Evolutionary conservation across 2,329 filamentous ascomycete genomes (phyloP).

Genomic region (Arachnopeziza araneosa): DNA sequence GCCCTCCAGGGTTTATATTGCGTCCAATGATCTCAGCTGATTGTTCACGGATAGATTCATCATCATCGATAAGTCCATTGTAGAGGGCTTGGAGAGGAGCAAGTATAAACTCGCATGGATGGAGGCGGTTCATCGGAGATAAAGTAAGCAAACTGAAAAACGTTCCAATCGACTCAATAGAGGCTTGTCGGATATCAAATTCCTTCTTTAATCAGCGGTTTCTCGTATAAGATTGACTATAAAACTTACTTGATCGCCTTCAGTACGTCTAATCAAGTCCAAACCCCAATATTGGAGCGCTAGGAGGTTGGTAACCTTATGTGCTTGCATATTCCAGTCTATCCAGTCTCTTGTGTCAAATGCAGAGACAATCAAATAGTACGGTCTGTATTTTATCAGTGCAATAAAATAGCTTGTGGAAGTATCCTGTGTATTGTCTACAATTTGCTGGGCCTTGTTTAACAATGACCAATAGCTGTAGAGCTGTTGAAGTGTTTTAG

Average conservation of each 20-base stretch:
- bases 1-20: not conserved
- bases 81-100: constrained; percentile 62
- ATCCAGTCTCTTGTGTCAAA: no score
- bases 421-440: no score
- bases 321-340: no score
- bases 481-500: not conserved
- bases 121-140: not conserved
- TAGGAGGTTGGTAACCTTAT: no score
- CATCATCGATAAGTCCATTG: constrained; percentile 79
- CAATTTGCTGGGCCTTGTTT: not conserved
- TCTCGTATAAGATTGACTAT: not conserved
- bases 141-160: not conserved
- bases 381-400: no score
- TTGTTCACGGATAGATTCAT: constrained; percentile 74
- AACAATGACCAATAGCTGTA: not conserved
- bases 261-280: not conserved
- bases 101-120: constrained; percentile 28
- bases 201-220: not conserved
- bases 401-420: no score
- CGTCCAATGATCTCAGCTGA: not conserved
- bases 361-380: no score
- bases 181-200: not conserved
- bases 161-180: not conserved
- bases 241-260: not conserved
- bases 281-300: not conserved